Evolutionary conservation across 2,329 filamentous ascomycete species (phyloP), one percentile per base, ranked within the genome.

Genomic region (Colletotrichum tropicicola): DNA sequence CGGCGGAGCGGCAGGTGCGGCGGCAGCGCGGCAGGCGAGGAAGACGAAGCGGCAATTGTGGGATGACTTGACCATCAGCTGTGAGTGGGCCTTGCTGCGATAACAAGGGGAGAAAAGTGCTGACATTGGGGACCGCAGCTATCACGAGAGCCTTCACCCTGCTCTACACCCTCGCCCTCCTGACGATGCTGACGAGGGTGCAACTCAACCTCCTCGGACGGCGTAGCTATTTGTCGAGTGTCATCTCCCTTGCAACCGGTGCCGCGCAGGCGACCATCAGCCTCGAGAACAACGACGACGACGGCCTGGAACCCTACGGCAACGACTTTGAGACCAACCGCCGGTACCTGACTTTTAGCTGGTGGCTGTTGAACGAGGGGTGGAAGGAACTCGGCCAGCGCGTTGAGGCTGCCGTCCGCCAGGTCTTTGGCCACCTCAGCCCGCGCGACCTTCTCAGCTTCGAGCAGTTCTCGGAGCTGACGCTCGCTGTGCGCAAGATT

Each of bases 301-400:
- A 96, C 74, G 91, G 91, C 72, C 84, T 87, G 17, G 92, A 95
- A 71, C 87, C 89, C 4, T 94, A 97, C 74, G 94, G 94, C 45
- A 95, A 92, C 77, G 96, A 99, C 77, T 98, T 97, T 70, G 94
- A 98, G 77, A 97, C 94, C 32, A 99, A 99, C 78, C 87, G 94
- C 71, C 92, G 92, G 73, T 99, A 98, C 74, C 84, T 99, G 51
- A 97, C 94, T 41, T 97, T 98, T 77, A 97, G 93, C 79, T 99
- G 96, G 96, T 99, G 95, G 94, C 82, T 99, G 48, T 84, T 99
- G 49, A 95, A 99, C 79, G 89, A 89, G 69, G 96, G 96, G 44
- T 98, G 94, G 90, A 88, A 89, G 69, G 89, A 94, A 62, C 82
- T 98, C 60, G 91, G 94, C 85, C 84, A 89, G 60, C 91, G 90